Evolutionary conservation across 192 early-diverging fungal species (phyloP).

Genomic region (Backusella circina): DNA sequence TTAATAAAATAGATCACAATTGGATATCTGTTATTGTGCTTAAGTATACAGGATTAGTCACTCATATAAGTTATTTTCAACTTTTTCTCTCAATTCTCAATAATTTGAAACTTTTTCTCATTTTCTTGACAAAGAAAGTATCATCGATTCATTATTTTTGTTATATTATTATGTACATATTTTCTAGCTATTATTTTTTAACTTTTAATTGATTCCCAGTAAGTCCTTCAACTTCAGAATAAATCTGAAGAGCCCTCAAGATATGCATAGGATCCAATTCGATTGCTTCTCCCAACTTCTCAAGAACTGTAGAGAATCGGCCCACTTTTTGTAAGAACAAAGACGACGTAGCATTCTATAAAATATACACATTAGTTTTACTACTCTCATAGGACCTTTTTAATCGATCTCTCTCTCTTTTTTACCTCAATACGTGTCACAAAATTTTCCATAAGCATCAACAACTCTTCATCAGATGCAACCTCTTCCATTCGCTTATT

Average conservation of each 20-base stretch:
- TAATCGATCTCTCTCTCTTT: neutral
- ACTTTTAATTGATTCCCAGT: neutral
- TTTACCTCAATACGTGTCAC: slow-evolving; percentile 55
- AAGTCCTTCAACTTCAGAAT: slow-evolving; percentile 42
- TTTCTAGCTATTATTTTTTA: neutral
- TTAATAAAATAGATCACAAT: too few species aligned
- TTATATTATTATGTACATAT: neutral
- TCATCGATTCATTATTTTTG: neutral
- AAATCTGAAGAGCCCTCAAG: slow-evolving; percentile 61
- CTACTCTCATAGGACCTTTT: neutral
- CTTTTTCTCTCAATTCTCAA: too few species aligned
- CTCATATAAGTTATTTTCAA: too few species aligned
- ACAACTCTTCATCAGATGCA: slow-evolving; percentile 46
- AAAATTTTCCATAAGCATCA: slow-evolving; percentile 45
- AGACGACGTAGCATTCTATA: slow-evolving; percentile 57
- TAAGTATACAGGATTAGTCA: too few species aligned
- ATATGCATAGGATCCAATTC: slow-evolving; percentile 58
- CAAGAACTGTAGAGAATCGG: slow-evolving; percentile 52
- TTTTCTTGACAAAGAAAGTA: neutral
- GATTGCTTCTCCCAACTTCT: slow-evolving; percentile 55
- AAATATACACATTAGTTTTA: neutral
- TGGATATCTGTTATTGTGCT: too few species aligned
- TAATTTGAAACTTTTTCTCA: too few species aligned
- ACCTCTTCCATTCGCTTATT: slow-evolving; percentile 38
- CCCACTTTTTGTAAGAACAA: slow-evolving; percentile 53